Base-by-base conservation (phyloP, 1,284 basidiomycete genomes). In the Austroboletus niveus region DNA sequence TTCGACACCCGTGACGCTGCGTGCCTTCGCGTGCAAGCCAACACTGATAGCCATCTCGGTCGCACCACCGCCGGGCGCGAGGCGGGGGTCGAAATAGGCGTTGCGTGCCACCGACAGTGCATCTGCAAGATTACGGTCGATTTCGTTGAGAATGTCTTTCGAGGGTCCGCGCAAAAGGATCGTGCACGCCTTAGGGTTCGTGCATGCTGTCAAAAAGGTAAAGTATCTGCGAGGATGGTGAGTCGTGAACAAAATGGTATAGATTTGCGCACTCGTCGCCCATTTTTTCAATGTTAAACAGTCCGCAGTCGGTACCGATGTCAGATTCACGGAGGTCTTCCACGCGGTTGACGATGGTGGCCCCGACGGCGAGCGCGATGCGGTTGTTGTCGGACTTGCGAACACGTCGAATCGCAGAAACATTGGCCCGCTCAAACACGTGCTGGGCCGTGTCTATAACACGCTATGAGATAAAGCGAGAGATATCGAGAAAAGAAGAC, bases 301-400 rank as follows among this genome's bases (percentile, higher is more conserved):
- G 77, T 10, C 97, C 96, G 65, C 96, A 99, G 53, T 87, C 75
- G 0, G 93, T 96, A 15, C 96, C 97, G 49, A 99, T 79, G 66
- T 99, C 96, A 5, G 83, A 74, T 57, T 96, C 95, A 24, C 94
- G 84, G 27, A 99, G 77, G 70, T 99, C 96, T 65, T 99, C 97
- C 42, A 97, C 82, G 27, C 96, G 85, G 75, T 99, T 98, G 58
- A 99, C 92, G 68, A 99, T 98, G 24, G 94, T 98, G 0, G 94
- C 95, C 34, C 95, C 95, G 31, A 93, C 89, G 1, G 94, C 95
- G 42, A 97, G 87, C 0, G 96, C 96, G 61, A 99, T 94, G 52
- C 95, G 91, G 75, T 98, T 99, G 79, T 99, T 98, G 73, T 99
- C 96, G 8, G 94, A 95, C 73, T 99, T 99, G 64, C 96, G 86